Evolutionary conservation across 306 rosid species (phyloP).

Genomic region (Medicago lupulina): DNA sequence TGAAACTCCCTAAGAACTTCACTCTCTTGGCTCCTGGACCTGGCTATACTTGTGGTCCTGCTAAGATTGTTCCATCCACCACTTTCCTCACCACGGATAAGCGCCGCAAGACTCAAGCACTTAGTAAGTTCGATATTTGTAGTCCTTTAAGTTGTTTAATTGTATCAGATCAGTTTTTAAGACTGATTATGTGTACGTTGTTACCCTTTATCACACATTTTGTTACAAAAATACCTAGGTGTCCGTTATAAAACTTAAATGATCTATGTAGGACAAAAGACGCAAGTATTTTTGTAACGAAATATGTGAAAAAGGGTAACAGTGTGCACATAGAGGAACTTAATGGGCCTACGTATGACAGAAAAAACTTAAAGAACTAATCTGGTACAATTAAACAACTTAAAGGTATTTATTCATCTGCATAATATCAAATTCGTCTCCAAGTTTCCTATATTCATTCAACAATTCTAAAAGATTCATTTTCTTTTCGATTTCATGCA

Average conservation of each 20-base stretch:
- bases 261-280: background rate
- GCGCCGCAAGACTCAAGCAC: slow-evolving; percentile 96
- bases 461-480: slow-evolving; percentile 5
- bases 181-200: background rate
- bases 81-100: slow-evolving; percentile 69
- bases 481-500: slow-evolving; percentile 48
- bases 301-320: background rate
- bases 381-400: background rate
- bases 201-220: background rate
- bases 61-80: slow-evolving; percentile 88
- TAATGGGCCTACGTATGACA: background rate
- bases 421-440: slow-evolving; percentile 10
- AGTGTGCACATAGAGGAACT: background rate
- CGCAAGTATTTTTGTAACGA: background rate
- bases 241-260: background rate
- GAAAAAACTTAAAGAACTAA: background rate
- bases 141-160: no score
- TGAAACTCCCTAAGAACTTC: slow-evolving; percentile 84
- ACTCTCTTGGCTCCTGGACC: slow-evolving; percentile 89
- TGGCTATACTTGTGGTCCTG: slow-evolving; percentile 95
- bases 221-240: background rate
- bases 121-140: slow-evolving; percentile 52
- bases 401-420: no score
- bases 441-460: slow-evolving; percentile 11
- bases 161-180: background rate